Conservation (phyloP, 108 stramenopile genomes). For the Schizochytrium sp. region DNA sequence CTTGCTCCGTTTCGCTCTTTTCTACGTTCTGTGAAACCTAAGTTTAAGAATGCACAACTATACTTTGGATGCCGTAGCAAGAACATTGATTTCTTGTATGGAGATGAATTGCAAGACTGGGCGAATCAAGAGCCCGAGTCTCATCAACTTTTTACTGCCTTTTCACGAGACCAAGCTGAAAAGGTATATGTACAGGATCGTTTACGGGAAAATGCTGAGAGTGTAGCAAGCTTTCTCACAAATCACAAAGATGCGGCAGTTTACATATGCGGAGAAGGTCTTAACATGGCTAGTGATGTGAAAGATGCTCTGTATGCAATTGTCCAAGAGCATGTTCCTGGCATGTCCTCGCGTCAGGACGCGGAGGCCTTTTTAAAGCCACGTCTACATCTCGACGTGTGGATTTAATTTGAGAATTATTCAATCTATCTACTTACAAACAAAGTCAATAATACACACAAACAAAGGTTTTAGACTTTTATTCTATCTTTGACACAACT, state of each 20-base stretch:
- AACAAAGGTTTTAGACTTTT: too few relatives aligned
- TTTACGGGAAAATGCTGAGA: background rate
- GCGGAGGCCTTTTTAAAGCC: background rate
- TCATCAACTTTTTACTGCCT: background rate
- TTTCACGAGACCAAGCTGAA: background rate
- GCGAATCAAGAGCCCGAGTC: background rate
- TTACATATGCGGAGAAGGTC: constrained; percentile 21
- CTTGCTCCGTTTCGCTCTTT: background rate
- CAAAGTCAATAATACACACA: too few relatives aligned
- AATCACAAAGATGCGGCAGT: background rate
- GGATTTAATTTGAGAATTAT: background rate
- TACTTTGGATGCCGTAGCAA: background rate
- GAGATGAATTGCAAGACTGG: constrained; percentile 8
- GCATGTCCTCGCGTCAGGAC: background rate
- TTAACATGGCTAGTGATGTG: background rate
- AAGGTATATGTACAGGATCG: background rate
- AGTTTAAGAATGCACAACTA: background rate
- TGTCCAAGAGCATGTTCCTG: background rate
- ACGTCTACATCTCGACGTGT: constrained; percentile 13
- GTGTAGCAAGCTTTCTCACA: background rate
- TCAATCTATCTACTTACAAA: too few relatives aligned
- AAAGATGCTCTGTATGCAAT: background rate
- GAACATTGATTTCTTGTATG: constrained; percentile 5
- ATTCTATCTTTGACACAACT: too few relatives aligned
- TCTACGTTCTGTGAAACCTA: background rate